A percentile compares a stretch with the other conserved stretches of the same genome.
phyloP scores from a whole-genome alignment of 2,329 filamentous ascomycete genomes.

The Trichoderma semiorbis region DNA sequence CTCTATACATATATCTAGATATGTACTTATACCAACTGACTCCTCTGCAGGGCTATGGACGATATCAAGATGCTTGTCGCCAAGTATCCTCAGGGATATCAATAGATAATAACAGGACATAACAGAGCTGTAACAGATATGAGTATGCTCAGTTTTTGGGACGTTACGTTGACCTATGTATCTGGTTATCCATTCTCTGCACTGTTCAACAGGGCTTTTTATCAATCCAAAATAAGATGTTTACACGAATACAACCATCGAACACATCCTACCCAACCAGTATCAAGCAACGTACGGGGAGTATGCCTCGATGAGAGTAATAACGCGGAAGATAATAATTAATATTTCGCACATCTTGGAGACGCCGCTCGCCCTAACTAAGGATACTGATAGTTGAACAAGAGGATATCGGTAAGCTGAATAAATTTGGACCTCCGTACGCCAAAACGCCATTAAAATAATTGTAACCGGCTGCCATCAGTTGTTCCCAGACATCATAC shows the following conservation, averaged over 20 bases:
- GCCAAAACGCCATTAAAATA: neutral
- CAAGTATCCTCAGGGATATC: neutral
- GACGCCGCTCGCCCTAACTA: neutral
- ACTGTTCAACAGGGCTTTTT: neutral
- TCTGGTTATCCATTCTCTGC: neutral
- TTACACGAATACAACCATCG: too few species aligned
- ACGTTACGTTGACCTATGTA: neutral
- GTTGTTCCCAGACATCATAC: neutral
- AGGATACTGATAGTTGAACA: neutral
- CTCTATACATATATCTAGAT: neutral
- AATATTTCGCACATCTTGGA: neutral
- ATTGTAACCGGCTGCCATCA: neutral
- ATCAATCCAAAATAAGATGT: neutral
- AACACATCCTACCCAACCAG: too few species aligned
- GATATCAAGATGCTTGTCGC: neutral
- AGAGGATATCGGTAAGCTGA: neutral
- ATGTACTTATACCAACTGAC: neutral
- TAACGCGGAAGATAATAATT: neutral
- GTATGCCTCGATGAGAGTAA: neutral
- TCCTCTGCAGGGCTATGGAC: neutral
- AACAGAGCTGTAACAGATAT: neutral
- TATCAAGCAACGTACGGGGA: neutral
- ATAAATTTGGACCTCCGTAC: neutral
- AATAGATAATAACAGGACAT: neutral
- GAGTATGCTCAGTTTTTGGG: neutral